These are phyloP conservation scores for Calonectria multiphialidica DNA, from an alignment of 2,329 filamentous ascomycete genomes.

Conservation along the genomic window DNA sequence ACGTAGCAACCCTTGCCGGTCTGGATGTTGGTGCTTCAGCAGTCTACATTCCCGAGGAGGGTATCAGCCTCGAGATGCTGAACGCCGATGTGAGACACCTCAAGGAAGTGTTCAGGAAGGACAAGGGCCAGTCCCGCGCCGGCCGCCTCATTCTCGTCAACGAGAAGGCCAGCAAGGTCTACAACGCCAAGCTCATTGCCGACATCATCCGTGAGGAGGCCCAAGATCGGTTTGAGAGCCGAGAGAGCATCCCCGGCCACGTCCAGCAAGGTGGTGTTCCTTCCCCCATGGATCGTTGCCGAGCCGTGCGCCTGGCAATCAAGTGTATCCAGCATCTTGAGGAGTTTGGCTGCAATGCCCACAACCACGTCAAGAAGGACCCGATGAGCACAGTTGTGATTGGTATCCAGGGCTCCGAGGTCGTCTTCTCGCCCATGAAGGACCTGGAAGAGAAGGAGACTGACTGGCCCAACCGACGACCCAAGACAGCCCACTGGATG, in stretches of 20 bases:
- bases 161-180: constrained; percentile 91
- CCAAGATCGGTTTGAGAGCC: constrained; percentile 90
- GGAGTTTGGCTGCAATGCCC: constrained; percentile 74
- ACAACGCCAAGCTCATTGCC: constrained; percentile 92
- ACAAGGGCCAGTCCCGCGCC: constrained; percentile 88
- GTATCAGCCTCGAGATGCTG: constrained; percentile 93
- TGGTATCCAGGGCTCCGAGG: constrained; percentile 89
- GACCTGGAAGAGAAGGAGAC: constrained; percentile 86
- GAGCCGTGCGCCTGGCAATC: constrained; percentile 91
- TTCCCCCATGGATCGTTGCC: constrained; percentile 94
- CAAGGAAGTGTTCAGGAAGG: constrained; percentile 84
- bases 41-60: constrained; percentile 97
- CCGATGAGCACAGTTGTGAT: constrained; percentile 84
- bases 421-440: constrained; percentile 88
- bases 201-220: constrained; percentile 96
- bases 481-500: constrained; percentile 88
- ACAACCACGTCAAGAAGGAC: constrained; percentile 78
- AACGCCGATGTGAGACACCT: constrained; percentile 90
- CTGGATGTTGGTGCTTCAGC: constrained; percentile 92
- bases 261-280: constrained; percentile 95
- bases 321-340: constrained; percentile 96
- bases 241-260: constrained; percentile 92
- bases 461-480: constrained; percentile 92
- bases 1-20: constrained; percentile 90
- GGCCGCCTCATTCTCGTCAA: constrained; percentile 97